These are phyloP conservation scores for Talaromyces sp. DNA, from an alignment of 2,329 filamentous ascomycete genomes.

Conservation along the genomic window DNA sequence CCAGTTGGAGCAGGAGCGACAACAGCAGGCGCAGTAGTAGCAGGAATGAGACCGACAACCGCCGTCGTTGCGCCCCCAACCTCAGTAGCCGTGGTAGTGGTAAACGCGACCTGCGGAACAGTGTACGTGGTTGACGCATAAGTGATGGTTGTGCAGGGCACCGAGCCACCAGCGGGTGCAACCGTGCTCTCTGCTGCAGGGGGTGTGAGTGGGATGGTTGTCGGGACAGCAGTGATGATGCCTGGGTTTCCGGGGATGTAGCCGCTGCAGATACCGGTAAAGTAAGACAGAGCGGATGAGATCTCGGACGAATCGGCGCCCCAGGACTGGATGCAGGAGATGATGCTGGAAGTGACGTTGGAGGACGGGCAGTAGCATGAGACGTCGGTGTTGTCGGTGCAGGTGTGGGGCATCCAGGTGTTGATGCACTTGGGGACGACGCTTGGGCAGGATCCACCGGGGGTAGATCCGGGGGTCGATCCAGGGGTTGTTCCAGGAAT, in stretches of 20 bases:
- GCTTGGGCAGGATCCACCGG: slow-evolving; percentile 48
- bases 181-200: slow-evolving; percentile 27
- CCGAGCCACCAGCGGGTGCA: slow-evolving; percentile 9
- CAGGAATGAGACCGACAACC: slow-evolving; percentile 29
- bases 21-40: slow-evolving; percentile 9
- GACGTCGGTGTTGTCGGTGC: slow-evolving; percentile 76
- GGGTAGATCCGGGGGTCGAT: slow-evolving; percentile 12
- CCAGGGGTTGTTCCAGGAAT: slow-evolving; percentile 18
- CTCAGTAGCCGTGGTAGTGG: slow-evolving; percentile 24
- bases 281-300: slow-evolving; percentile 68
- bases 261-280: slow-evolving; percentile 83
- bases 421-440: slow-evolving; percentile 85
- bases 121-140: slow-evolving; percentile 38
- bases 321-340: slow-evolving; percentile 74
- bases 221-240: slow-evolving; percentile 70
- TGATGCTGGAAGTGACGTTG: slow-evolving; percentile 72
- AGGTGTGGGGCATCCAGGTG: slow-evolving; percentile 74
- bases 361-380: slow-evolving; percentile 81
- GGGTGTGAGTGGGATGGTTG: slow-evolving; percentile 49
- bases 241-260: slow-evolving; percentile 73
- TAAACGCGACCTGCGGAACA: slow-evolving; percentile 41
- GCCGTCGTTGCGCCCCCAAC: slow-evolving; percentile 15
- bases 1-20: slow-evolving; percentile 15
- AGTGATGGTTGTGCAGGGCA: slow-evolving; percentile 36
- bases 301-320: slow-evolving; percentile 62